Percentiles rank a stretch among this genome's conserved stretches.
Evolutionary conservation across 768 basidiomycete species (phyloP).

Genomic region (Serendipita sp.): DNA sequence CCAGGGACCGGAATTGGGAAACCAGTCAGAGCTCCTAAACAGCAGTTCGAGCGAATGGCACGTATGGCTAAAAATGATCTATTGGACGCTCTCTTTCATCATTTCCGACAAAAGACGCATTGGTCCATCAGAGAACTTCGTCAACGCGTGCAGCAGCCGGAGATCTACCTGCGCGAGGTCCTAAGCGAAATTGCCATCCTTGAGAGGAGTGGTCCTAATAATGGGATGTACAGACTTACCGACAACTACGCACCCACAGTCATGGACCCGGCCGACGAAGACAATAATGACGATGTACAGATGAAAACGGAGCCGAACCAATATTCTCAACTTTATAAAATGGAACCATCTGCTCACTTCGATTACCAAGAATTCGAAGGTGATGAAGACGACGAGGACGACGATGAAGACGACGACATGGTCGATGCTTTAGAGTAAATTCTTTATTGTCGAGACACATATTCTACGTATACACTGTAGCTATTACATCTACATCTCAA

Average conservation of each 20-base stretch:
- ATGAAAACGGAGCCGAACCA: constrained; percentile 18
- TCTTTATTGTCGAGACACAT: not conserved
- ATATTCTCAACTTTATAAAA: not conserved
- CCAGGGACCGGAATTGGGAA: not conserved
- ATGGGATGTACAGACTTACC: constrained; percentile 66
- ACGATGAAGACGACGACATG: constrained; percentile 31
- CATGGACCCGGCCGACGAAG: constrained; percentile 15
- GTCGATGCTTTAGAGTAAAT: constrained; percentile 52
- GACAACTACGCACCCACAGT: constrained; percentile 30
- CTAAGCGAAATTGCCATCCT: constrained; percentile 59
- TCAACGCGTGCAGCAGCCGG: constrained; percentile 72
- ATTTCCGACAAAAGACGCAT: constrained; percentile 62
- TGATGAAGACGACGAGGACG: constrained; percentile 26
- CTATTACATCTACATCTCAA: not conserved
- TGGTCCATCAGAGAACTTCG: constrained; percentile 69
- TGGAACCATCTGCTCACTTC: not conserved
- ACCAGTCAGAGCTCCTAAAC: constrained; percentile 40
- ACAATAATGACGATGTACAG: constrained; percentile 21
- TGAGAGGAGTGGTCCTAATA: constrained; percentile 65
- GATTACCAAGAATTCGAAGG: not conserved
- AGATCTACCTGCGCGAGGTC: constrained; percentile 73
- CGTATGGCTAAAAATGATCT: constrained; percentile 82
- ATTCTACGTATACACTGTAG: not conserved
- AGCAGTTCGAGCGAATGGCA: constrained; percentile 74
- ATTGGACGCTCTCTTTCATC: constrained; percentile 61